A percentile compares a stretch with the other conserved stretches of the same genome.
phyloP scores from a whole-genome alignment of 2,329 filamentous ascomycete species.

The Hysterium pulicare region DNA sequence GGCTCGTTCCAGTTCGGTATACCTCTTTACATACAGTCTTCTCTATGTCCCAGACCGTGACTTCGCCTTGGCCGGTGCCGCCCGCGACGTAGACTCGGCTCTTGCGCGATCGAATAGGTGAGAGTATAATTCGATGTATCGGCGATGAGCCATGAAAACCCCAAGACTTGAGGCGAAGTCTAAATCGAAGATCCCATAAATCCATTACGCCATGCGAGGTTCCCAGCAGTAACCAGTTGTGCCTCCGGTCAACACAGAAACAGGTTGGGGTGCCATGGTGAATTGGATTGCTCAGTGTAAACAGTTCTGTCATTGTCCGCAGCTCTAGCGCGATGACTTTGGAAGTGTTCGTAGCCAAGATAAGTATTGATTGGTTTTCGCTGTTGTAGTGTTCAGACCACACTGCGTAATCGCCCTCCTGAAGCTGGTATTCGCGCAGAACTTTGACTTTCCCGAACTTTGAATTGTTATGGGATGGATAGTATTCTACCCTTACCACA shows the following conservation, averaged over 20 bases:
- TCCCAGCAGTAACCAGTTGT: conserved; percentile 86
- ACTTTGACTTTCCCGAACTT: conserved; percentile 76
- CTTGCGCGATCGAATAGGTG: conserved; percentile 59
- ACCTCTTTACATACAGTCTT: conserved; percentile 85
- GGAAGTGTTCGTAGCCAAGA: conserved; percentile 83
- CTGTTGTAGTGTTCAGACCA: conserved; percentile 91
- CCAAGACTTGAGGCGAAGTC: conserved; percentile 82
- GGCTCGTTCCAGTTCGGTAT: conserved; percentile 60
- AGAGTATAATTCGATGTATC: conserved; percentile 75
- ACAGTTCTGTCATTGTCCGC: conserved; percentile 78
- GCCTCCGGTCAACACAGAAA: conserved; percentile 81
- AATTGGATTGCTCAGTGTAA: conserved; percentile 78
- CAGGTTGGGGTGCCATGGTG: conserved; percentile 90
- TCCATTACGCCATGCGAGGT: conserved; percentile 91
- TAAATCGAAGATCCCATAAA: conserved; percentile 96
- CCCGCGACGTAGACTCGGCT: conserved; percentile 87
- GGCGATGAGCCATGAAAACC: conserved; percentile 76
- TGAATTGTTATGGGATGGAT: conserved; percentile 51
- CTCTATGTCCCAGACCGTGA: conserved; percentile 94
- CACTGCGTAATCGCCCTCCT: conserved; percentile 69
- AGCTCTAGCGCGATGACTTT: conserved; percentile 82
- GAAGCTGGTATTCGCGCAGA: conserved; percentile 72
- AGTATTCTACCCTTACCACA: conserved; percentile 76
- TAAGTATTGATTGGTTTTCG: conserved; percentile 75
- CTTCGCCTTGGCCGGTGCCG: conserved; percentile 80